A percentile compares a stretch with the other conserved stretches of the same genome.
phyloP scores from a whole-genome alignment of 805 yeast genomes.

The Saccharomyces paradoxus region DNA sequence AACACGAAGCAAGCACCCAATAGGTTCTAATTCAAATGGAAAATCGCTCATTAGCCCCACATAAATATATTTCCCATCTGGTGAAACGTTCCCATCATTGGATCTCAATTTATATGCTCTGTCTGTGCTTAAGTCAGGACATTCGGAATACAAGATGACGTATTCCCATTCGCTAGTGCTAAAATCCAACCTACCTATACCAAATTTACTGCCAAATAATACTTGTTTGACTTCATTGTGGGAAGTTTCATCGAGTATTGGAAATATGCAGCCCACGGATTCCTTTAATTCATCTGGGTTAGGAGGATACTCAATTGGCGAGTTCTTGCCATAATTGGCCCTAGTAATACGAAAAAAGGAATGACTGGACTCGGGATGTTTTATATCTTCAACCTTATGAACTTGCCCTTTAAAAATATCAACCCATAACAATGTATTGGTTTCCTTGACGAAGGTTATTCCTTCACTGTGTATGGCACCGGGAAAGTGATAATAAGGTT shows the following conservation, averaged over 20 bases:
- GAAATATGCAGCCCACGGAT: constrained; percentile 64
- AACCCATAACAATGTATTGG: constrained; percentile 41
- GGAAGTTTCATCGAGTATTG: constrained; percentile 35
- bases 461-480: constrained; percentile 52
- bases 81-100: constrained; percentile 78
- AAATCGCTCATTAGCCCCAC: constrained; percentile 74
- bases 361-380: constrained; percentile 20
- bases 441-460: constrained; percentile 49
- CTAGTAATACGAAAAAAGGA: constrained; percentile 25
- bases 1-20: constrained; percentile 47
- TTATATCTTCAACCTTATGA: constrained; percentile 27
- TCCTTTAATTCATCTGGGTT: constrained; percentile 19
- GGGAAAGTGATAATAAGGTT: constrained; percentile 17
- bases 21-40: constrained; percentile 31
- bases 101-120: constrained; percentile 41
- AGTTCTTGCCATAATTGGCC: constrained; percentile 22
- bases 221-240: constrained; percentile 34
- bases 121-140: constrained; percentile 28
- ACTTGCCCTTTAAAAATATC: constrained; percentile 34
- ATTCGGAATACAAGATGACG: constrained; percentile 29
- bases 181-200: constrained; percentile 52
- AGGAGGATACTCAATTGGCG: constrained; percentile 7
- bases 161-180: constrained; percentile 32
- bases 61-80: constrained; percentile 61
- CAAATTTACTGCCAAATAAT: constrained; percentile 55